Conservation (phyloP, 352 stramenopile species). For the Phytophthora cryptogea region DNA sequence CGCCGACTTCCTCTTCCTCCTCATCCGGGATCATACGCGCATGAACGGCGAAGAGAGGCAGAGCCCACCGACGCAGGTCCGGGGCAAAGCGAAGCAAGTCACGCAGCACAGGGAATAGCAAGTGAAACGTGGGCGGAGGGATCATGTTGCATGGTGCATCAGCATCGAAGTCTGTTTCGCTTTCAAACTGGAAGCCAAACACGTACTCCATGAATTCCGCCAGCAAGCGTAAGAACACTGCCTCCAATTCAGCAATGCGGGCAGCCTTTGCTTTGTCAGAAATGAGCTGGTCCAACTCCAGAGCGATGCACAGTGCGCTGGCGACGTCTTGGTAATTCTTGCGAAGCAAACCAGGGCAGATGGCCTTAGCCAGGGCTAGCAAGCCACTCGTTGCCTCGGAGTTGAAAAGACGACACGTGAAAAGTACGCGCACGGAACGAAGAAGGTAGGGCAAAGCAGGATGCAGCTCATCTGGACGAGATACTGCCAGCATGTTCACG, state of each 20-base stretch:
- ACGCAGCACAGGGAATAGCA: conserved; percentile 79
- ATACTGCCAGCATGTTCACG: conserved; percentile 59
- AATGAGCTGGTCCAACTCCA: conserved; percentile 46
- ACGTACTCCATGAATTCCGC: conserved; percentile 73
- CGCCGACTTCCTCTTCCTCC: conserved; percentile 88
- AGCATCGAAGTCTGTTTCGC: conserved; percentile 74
- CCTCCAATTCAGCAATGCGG: conserved; percentile 42
- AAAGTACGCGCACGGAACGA: conserved; percentile 52
- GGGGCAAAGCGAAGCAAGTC: conserved; percentile 54
- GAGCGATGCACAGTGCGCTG: conserved; percentile 56
- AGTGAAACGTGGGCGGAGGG: conserved; percentile 72
- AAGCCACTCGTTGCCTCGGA: conserved; percentile 42
- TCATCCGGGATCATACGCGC: conserved; percentile 88
- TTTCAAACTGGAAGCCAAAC: conserved; percentile 85
- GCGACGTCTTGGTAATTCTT: conserved; percentile 70
- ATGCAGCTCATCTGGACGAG: conserved; percentile 72
- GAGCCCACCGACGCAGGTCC: conserved; percentile 62
- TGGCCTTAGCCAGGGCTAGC: conserved; percentile 54
- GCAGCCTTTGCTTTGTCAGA: conserved; percentile 46
- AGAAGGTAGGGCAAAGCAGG: conserved; percentile 72
- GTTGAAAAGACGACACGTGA: conserved; percentile 63
- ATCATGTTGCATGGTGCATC: conserved; percentile 69
- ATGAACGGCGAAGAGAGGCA: conserved; percentile 81
- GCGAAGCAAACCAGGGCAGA: conserved; percentile 70
- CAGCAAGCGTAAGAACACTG: conserved; percentile 66